Evolutionary conservation across 2,329 filamentous ascomycete genomes (phyloP).

Genomic region (Talaromyces sp.): DNA sequence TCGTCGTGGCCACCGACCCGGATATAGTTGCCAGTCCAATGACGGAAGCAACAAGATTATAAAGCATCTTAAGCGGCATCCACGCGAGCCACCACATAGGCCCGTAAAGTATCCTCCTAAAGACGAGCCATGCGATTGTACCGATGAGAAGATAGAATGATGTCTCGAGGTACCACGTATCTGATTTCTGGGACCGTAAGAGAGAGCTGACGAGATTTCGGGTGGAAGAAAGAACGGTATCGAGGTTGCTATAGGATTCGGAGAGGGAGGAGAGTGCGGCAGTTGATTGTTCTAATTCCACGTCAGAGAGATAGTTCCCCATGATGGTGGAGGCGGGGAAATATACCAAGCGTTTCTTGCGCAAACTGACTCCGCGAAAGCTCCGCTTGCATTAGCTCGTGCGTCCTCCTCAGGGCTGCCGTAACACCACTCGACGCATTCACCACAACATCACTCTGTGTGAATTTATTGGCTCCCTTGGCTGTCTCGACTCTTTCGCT

Average conservation of each 20-base stretch:
- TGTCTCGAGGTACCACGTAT: slow-evolving; percentile 96
- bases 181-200: slow-evolving; percentile 84
- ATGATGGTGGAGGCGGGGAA: too few species aligned
- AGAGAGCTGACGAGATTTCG: slow-evolving; percentile 73
- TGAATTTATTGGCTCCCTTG: slow-evolving; percentile 50
- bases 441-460: slow-evolving; percentile 69
- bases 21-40: slow-evolving; percentile 51
- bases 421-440: slow-evolving; percentile 82
- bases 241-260: slow-evolving; percentile 76
- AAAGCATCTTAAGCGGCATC: slow-evolving; percentile 69
- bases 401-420: slow-evolving; percentile 74
- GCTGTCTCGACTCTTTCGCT: slow-evolving; percentile 28
- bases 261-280: slow-evolving; percentile 76
- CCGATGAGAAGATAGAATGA: slow-evolving; percentile 75
- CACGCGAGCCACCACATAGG: slow-evolving; percentile 87
- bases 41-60: slow-evolving; percentile 57
- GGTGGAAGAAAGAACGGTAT: slow-evolving; percentile 71
- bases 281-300: slow-evolving; percentile 64
- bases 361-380: slow-evolving; percentile 84
- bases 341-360: slow-evolving; percentile 68
- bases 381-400: slow-evolving; percentile 81
- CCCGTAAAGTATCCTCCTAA: slow-evolving; percentile 79
- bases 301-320: background rate
- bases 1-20: slow-evolving; percentile 26
- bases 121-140: slow-evolving; percentile 82